Evolutionary conservation across 148 eudicot genomes (phyloP).

Genomic region (Chenopodium suecicum): DNA sequence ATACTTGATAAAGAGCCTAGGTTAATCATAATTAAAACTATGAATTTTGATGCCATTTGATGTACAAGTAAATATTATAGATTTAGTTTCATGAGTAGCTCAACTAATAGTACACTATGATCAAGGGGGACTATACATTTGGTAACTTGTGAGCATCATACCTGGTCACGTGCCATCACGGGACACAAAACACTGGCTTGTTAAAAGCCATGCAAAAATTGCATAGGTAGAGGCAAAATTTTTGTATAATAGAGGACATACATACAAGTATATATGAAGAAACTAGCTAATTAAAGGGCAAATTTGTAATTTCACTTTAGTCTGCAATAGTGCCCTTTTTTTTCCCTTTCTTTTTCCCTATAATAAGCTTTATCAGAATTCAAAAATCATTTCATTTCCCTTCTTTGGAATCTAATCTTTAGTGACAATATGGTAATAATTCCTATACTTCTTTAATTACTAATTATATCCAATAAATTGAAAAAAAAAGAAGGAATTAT

Average conservation of each 20-base stretch:
- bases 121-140: slow-evolving; percentile 15
- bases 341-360: slow-evolving; percentile 8
- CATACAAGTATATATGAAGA: neutral
- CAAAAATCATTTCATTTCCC: slow-evolving; percentile 29
- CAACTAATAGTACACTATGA: slow-evolving; percentile 15
- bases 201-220: slow-evolving; percentile 26
- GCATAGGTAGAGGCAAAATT: slow-evolving; percentile 14
- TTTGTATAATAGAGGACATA: neutral
- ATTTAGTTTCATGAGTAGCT: slow-evolving; percentile 18
- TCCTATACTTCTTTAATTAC: slow-evolving; percentile 3
- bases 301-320: neutral
- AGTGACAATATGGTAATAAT: slow-evolving; percentile 8
- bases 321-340: slow-evolving; percentile 10
- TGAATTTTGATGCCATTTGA: neutral
- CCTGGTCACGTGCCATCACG: slow-evolving; percentile 24
- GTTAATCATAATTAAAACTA: too few relatives aligned
- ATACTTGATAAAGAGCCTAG: too few relatives aligned
- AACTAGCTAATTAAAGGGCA: slow-evolving; percentile 15
- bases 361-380: slow-evolving; percentile 49
- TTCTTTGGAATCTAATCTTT: slow-evolving; percentile 28
- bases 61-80: neutral
- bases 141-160: slow-evolving; percentile 21
- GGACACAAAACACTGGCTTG: slow-evolving; percentile 19
- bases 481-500: neutral
- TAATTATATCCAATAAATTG: neutral